Conservation (phyloP, 306 rosid species). For the Astragalus membranaceus region DNA sequence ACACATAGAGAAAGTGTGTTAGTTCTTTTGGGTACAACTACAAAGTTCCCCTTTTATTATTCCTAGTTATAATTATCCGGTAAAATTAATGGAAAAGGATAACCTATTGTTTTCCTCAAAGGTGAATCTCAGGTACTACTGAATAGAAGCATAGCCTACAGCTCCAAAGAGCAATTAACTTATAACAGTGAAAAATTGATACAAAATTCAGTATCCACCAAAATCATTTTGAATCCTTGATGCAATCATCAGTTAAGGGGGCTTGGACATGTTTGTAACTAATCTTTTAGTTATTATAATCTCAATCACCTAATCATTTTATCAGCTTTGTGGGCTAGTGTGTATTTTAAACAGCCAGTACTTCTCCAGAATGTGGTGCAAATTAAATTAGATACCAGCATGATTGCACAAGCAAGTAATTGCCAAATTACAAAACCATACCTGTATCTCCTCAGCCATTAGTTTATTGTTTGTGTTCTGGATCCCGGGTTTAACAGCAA, state of each 20-base stretch:
- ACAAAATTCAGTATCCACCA: background rate
- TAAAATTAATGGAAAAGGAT: constrained; percentile 6
- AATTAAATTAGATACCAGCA: background rate
- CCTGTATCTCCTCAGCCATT: constrained; percentile 92
- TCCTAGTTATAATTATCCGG: background rate
- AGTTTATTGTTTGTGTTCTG: constrained; percentile 96
- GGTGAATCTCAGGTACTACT: background rate
- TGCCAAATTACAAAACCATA: constrained; percentile 24
- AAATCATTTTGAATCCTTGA: background rate
- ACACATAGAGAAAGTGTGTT: background rate
- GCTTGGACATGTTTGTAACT: background rate
- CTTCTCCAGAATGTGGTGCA: background rate
- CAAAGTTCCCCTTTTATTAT: background rate
- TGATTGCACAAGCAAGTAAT: constrained; percentile 9
- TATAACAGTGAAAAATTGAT: background rate
- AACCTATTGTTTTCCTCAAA: background rate
- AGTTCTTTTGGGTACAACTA: background rate
- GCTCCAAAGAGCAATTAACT: background rate
- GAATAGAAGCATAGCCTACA: constrained; percentile 1
- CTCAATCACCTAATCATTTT: background rate
- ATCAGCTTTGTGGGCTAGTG: background rate
- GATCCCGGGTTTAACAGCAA: constrained; percentile 95
- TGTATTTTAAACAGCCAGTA: background rate
- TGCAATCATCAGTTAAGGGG: background rate
- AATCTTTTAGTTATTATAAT: background rate